Conservation (phyloP, 129 eudicot species). For the Ambrosia trifida region DNA sequence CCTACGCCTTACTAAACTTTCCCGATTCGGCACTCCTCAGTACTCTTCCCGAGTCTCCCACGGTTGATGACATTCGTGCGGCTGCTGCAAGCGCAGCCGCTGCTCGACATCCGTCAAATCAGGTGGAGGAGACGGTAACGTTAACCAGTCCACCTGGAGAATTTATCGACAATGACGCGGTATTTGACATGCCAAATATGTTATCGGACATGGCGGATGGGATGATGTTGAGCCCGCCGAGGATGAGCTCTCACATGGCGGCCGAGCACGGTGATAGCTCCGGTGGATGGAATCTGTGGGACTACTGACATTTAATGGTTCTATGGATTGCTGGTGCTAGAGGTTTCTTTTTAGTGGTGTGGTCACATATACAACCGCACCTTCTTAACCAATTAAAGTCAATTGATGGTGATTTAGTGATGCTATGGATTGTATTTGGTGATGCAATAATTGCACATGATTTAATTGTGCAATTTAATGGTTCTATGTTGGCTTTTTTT, state of each 20-base stretch:
- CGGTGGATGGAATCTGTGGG: not conserved
- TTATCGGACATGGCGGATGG: constrained; percentile 64
- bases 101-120: constrained; percentile 30
- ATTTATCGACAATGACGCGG: constrained; percentile 50
- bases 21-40: constrained; percentile 57
- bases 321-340: too few relatives aligned
- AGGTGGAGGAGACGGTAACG: constrained; percentile 24
- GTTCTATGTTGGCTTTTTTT: too few relatives aligned
- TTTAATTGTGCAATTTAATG: too few relatives aligned
- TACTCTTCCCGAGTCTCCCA: constrained; percentile 54
- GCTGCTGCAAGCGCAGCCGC: constrained; percentile 81
- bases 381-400: too few relatives aligned
- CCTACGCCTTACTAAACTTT: constrained; percentile 59
- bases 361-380: too few relatives aligned
- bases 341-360: too few relatives aligned
- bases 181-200: constrained; percentile 60
- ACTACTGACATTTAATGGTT: too few relatives aligned
- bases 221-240: constrained; percentile 65
- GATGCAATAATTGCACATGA: too few relatives aligned
- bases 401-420: too few relatives aligned
- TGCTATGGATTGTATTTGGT: too few relatives aligned
- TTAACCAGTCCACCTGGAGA: constrained; percentile 16
- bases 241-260: constrained; percentile 12
- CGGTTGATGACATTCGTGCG: constrained; percentile 61
- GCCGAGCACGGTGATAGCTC: not conserved